Base-by-base conservation (phyloP, 371 early-diverging fungal species). In the Mortierella sp. region DNA sequence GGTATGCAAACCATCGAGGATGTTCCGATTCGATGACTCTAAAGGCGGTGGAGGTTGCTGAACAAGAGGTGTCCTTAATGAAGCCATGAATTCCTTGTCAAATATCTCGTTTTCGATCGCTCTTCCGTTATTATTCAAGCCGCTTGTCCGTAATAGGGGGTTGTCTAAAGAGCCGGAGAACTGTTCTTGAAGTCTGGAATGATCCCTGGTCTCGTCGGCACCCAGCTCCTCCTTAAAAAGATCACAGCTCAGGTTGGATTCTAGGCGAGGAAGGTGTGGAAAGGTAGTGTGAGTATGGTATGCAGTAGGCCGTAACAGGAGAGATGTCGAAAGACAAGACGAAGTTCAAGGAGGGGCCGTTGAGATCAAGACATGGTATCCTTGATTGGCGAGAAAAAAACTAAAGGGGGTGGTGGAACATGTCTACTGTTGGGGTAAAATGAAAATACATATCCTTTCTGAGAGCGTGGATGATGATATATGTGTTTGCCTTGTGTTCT, bases 151-250 rank as follows among this genome's bases (percentile, higher is more conserved):
- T 19, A 64, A 45, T 12, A 58, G 58, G 15, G 51, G 35, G n/a
- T 40, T 64, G 19, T 55, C 63, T 3, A n/a, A 59, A 10, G 31
- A 23, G 0, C 65, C 54, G 2, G 51, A 40, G 19, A 13, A 45
- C n/a, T 74, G 53, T 51, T 74, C 74, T 28, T 59, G 68, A 15
- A 75, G 29, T 40, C 68, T 63, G 3, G 77, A 71, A 22, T 56
- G 59, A 31, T 76, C 77, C 31, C 64, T 54, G 22, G 79, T 70
- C 9, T 79, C 79, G 26, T 73, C 66, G 10, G 57, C 61, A 29
- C 47, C 49, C 3, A 79, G 59, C 55, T 79, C 69, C 62, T 79
- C 79, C 55, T 79, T 79, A 64, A 79, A 79, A 29, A 79, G 79
- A 55, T 79, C 79, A 40, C 73, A 79, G 22, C 79, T 79, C 67